Evolutionary conservation across 495 filamentous ascomycete species (phyloP), one percentile per base, ranked within the genome.

Genomic region (Clavariopsis aquatica): DNA sequence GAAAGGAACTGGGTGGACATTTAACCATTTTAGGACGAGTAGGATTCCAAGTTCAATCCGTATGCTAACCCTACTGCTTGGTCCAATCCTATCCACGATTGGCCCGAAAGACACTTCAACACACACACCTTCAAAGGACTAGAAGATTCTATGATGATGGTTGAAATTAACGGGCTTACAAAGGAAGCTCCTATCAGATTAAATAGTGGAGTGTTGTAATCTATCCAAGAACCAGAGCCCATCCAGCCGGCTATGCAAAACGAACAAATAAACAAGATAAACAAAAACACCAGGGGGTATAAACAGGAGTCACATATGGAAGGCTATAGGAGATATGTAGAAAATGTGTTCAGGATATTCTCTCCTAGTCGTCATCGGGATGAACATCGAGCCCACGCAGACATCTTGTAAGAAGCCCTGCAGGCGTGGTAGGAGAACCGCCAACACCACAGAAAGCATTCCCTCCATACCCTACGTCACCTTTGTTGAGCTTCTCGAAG

Each of bases 401-500:
- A 46, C 69, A 66, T 58, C 61, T 70, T 43, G 73, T 71, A 10
- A 78, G 53, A 29, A 76, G 60, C 6, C 73, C 69, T 19, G 72
- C 69, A 20, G 66, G 60, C 45, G 54, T 62, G 3, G 45, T 57
- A 8, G 53, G 5, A 15, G 49, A 20, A 2, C 61, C 41, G 22
- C 23, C 34, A 4, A 57, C n/a, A 43, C 75, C 72, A 55, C 71
- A 62, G 68, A 83, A 86, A 12, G 80, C 77, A 65, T 86, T 83
- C 10, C 85, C 87, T 6, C 83, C 85, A 63, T 91, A 92, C 22
- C 87, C 87, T 15, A 77, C 73, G 70, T 90, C 86, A 17, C 83
- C 86, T 69, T 82, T 89, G 70, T 69, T 87, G 38, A 89, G 83
- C 70, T 90, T 91, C 63, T 80, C 83, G 68, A 90, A 89, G 22